These are phyloP conservation scores for Apiotrichum gamsii DNA, from an alignment of 1,284 basidiomycete genomes.

Conservation along the genomic window DNA sequence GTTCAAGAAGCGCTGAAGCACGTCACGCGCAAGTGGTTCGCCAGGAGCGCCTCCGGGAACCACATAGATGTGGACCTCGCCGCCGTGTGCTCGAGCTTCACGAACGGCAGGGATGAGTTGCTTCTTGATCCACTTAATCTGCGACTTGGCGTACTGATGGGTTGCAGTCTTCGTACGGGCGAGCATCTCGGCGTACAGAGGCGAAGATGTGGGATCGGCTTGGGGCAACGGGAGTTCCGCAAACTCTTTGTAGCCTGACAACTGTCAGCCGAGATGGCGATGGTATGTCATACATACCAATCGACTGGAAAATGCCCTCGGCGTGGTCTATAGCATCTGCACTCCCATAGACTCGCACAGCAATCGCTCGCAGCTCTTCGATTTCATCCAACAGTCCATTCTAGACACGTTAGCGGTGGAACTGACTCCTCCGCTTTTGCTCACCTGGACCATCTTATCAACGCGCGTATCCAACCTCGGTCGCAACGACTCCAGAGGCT, in stretches of 20 bases:
- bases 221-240: constrained; percentile 47
- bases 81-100: constrained; percentile 49
- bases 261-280: too few relatives aligned
- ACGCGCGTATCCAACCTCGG: constrained; percentile 71
- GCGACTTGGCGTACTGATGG: constrained; percentile 83
- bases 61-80: constrained; percentile 43
- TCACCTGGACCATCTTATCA: constrained; percentile 81
- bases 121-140: constrained; percentile 87
- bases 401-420: constrained; percentile 43
- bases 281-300: too few relatives aligned
- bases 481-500: constrained; percentile 61
- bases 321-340: constrained; percentile 35
- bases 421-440: not conserved
- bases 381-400: constrained; percentile 83
- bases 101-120: constrained; percentile 74
- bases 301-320: constrained; percentile 85
- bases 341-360: constrained; percentile 35
- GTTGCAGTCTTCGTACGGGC: constrained; percentile 81
- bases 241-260: constrained; percentile 84
- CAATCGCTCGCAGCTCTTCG: constrained; percentile 49
- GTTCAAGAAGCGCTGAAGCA: constrained; percentile 62
- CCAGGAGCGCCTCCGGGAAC: constrained; percentile 58
- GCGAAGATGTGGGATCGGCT: constrained; percentile 15
- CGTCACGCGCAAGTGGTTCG: constrained; percentile 52
- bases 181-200: constrained; percentile 56